Evolutionary conservation across 2,329 filamentous ascomycete species (phyloP).

Genomic region (Clarireedia sp.): DNA sequence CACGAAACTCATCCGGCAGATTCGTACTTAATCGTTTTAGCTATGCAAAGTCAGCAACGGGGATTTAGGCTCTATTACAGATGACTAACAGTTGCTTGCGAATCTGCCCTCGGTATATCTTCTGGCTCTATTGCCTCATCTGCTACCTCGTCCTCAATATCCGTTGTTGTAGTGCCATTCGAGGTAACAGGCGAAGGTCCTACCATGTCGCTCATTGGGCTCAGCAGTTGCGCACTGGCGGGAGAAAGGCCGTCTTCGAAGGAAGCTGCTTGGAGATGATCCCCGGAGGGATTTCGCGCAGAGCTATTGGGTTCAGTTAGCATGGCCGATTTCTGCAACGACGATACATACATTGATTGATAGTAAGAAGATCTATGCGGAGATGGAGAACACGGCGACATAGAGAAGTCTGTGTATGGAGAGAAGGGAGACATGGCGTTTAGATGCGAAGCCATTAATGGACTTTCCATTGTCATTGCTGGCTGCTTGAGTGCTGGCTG

Average conservation of each 20-base stretch:
- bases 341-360: slow-evolving; percentile 41
- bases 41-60: slow-evolving; percentile 19
- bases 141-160: slow-evolving; percentile 70
- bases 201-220: slow-evolving; percentile 61
- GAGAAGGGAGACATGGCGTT: slow-evolving; percentile 48
- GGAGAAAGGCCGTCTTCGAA: slow-evolving; percentile 29
- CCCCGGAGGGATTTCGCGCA: slow-evolving; percentile 38
- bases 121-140: slow-evolving; percentile 45
- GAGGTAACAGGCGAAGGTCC: slow-evolving; percentile 81
- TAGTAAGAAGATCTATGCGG: slow-evolving; percentile 38
- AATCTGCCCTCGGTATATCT: slow-evolving; percentile 14
- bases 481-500: slow-evolving; percentile 3
- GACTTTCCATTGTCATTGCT: slow-evolving; percentile 53
- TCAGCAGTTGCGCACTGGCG: slow-evolving; percentile 39
- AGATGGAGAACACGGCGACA: slow-evolving; percentile 44
- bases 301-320: slow-evolving; percentile 31
- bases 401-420: slow-evolving; percentile 46
- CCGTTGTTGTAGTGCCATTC: slow-evolving; percentile 73
- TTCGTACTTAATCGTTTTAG: slow-evolving; percentile 38
- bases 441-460: slow-evolving; percentile 54
- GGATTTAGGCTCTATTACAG: slow-evolving; percentile 2
- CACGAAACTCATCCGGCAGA: slow-evolving; percentile 48
- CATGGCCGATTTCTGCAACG: slow-evolving; percentile 2
- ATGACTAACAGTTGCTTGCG: slow-evolving; percentile 21
- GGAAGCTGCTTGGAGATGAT: slow-evolving; percentile 44